These are phyloP conservation scores for Neobulgaria alba DNA, from an alignment of 2,329 filamentous ascomycete genomes.

Conservation along the genomic window DNA sequence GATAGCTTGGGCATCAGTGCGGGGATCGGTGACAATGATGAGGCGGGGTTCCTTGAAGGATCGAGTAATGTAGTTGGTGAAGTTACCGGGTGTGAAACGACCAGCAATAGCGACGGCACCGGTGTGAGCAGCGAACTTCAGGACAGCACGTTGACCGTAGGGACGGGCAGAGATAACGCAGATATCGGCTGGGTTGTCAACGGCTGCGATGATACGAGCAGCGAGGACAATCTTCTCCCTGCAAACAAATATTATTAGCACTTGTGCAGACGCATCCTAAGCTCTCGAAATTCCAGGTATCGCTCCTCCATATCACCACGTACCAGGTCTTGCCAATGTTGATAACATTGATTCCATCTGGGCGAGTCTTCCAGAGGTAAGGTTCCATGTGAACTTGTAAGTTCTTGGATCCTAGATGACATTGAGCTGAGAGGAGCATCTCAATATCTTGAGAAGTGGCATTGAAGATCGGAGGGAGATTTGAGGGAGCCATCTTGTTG, in stretches of 20 bases:
- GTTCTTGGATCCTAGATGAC: slow-evolving; percentile 98
- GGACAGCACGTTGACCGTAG: slow-evolving; percentile 98
- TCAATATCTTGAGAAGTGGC: slow-evolving; percentile 96
- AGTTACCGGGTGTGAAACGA: slow-evolving; percentile 99
- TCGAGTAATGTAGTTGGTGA: slow-evolving; percentile 99
- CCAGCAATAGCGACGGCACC: slow-evolving; percentile 96
- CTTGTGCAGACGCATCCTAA: too few species aligned
- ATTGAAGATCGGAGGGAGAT: slow-evolving; percentile 93
- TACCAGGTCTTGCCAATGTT: slow-evolving; percentile 99
- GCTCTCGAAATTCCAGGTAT: too few species aligned
- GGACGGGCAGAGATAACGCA: slow-evolving; percentile 99
- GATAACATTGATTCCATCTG: slow-evolving; percentile 96
- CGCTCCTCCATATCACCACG: too few species aligned
- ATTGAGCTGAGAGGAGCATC: slow-evolving; percentile 96
- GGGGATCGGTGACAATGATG: slow-evolving; percentile 98
- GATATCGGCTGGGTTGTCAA: slow-evolving; percentile 99
- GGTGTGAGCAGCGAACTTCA: slow-evolving; percentile 99
- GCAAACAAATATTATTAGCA: slow-evolving; percentile 16
- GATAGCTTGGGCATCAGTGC: slow-evolving; percentile 99
- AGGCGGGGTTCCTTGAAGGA: slow-evolving; percentile 99
- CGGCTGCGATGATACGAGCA: slow-evolving; percentile 94
- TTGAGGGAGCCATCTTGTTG: slow-evolving; percentile 86
- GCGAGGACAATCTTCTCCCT: slow-evolving; percentile 99
- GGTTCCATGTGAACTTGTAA: slow-evolving; percentile 95
- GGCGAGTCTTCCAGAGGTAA: slow-evolving; percentile 99